phyloP scores from a whole-genome alignment of 1,139 yeast species.

The Suhomyces terraborum region DNA sequence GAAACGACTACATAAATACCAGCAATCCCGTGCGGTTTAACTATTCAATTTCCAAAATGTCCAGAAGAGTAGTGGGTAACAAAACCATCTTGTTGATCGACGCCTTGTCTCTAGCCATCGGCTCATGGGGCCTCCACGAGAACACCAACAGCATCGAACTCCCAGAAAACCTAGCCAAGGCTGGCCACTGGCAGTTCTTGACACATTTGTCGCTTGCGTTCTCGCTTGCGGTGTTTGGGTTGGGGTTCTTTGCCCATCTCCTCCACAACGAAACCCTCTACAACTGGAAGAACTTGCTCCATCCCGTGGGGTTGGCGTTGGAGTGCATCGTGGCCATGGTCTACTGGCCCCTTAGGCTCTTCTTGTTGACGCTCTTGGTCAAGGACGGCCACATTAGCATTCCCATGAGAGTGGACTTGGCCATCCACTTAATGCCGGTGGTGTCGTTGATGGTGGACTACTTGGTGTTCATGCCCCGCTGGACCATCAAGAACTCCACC shows the following conservation, averaged over 20 bases:
- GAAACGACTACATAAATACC: no score
- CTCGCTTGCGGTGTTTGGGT: conserved; percentile 45
- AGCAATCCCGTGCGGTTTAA: background rate
- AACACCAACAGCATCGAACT: conserved; percentile 26
- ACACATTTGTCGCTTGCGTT: conserved; percentile 59
- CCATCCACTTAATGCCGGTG: conserved; percentile 63
- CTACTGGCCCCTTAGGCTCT: conserved; percentile 67
- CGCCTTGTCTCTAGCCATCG: conserved; percentile 31
- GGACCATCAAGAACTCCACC: conserved; percentile 36
- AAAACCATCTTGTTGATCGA: conserved; percentile 28
- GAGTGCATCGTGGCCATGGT: conserved; percentile 61
- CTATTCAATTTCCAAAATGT: conserved; percentile 8
- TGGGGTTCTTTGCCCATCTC: conserved; percentile 46
- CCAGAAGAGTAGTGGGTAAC: conserved; percentile 36
- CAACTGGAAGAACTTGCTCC: conserved; percentile 39
- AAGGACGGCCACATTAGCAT: conserved; percentile 36
- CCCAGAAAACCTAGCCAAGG: conserved; percentile 51
- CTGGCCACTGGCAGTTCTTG: conserved; percentile 69
- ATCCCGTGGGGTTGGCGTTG: conserved; percentile 55
- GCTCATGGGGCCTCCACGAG: conserved; percentile 32
- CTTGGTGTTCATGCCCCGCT: conserved; percentile 54
- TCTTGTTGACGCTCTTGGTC: conserved; percentile 44
- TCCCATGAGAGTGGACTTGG: conserved; percentile 53
- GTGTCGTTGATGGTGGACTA: conserved; percentile 54
- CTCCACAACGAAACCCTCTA: conserved; percentile 26